Percentiles rank a stretch among this genome's conserved stretches.
phyloP scores from a whole-genome alignment of 345 rosid species.

The Fremontodendron californicum region DNA sequence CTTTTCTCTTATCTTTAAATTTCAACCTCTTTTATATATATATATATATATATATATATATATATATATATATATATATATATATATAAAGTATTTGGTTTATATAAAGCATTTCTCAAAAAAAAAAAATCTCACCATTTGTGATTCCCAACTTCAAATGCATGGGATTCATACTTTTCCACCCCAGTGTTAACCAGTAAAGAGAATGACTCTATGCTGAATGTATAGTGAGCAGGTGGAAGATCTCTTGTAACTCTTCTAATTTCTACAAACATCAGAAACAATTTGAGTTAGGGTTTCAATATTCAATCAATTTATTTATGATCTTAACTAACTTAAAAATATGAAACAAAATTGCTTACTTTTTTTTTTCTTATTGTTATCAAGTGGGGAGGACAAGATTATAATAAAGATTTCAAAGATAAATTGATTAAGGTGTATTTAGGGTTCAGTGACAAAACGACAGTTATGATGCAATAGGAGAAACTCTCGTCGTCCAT shows the following conservation, averaged over 20 bases:
- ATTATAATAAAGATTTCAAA: no score
- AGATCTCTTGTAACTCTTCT: neutral
- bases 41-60: no score
- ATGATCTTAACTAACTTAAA: neutral
- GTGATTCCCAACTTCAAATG: neutral
- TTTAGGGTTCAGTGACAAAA: no score
- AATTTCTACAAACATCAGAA: neutral
- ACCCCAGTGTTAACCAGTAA: neutral
- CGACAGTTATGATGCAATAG: no score
- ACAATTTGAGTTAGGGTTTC: neutral
- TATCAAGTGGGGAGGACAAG: neutral
- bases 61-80: no score
- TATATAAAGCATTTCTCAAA: neutral
- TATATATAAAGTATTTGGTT: no score
- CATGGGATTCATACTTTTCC: neutral
- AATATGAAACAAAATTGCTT: no score
- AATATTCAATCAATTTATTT: neutral
- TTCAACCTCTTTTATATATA: no score
- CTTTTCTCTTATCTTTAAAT: no score
- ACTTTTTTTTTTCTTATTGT: no score
- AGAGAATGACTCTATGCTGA: conserved; percentile 4
- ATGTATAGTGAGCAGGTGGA: neutral
- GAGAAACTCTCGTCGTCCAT: no score
- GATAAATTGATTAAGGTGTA: neutral
- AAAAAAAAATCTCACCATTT: neutral